A percentile compares a stretch with the other conserved stretches of the same genome.
Evolutionary conservation across 2,329 filamentous ascomycete species (phyloP).

Genomic region (Rosellinia necatrix): DNA sequence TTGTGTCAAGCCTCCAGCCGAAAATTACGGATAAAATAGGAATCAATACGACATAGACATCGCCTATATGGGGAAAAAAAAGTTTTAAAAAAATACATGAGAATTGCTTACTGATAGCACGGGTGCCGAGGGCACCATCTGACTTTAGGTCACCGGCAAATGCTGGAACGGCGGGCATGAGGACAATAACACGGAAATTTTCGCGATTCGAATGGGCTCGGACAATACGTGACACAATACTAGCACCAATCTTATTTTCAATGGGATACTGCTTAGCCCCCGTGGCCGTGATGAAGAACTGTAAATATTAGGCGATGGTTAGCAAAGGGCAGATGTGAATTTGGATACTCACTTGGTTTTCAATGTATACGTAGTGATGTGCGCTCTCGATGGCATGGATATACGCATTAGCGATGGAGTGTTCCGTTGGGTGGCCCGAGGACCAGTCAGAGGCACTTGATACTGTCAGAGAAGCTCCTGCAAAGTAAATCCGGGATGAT

Average conservation of each 20-base stretch:
- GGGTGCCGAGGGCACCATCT: slow-evolving; percentile 74
- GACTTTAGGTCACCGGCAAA: slow-evolving; percentile 80
- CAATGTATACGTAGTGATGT: slow-evolving; percentile 77
- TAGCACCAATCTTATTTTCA: slow-evolving; percentile 76
- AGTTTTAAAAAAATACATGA: no score
- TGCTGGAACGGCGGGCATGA: slow-evolving; percentile 80
- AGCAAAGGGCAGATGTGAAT: no score
- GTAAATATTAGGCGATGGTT: slow-evolving; percentile 9
- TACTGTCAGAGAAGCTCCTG: slow-evolving; percentile 1
- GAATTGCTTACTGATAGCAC: no score
- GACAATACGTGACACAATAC: slow-evolving; percentile 77
- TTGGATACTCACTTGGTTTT: slow-evolving; percentile 61
- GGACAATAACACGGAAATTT: slow-evolving; percentile 74
- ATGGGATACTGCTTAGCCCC: slow-evolving; percentile 71
- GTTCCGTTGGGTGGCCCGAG: slow-evolving; percentile 58
- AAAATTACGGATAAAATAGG: no score
- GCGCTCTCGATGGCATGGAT: slow-evolving; percentile 71
- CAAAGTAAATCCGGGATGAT: background rate
- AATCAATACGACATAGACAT: no score
- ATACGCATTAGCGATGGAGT: slow-evolving; percentile 88
- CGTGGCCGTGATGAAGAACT: slow-evolving; percentile 89
- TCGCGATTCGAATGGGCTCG: slow-evolving; percentile 69
- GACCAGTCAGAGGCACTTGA: slow-evolving; percentile 57
- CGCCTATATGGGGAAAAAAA: no score
- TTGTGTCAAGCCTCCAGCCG: no score